Evolutionary conservation across 2,329 filamentous ascomycete genomes (phyloP), one percentile per base, ranked within the genome.

Genomic region (Cladophialophora yegresii): DNA sequence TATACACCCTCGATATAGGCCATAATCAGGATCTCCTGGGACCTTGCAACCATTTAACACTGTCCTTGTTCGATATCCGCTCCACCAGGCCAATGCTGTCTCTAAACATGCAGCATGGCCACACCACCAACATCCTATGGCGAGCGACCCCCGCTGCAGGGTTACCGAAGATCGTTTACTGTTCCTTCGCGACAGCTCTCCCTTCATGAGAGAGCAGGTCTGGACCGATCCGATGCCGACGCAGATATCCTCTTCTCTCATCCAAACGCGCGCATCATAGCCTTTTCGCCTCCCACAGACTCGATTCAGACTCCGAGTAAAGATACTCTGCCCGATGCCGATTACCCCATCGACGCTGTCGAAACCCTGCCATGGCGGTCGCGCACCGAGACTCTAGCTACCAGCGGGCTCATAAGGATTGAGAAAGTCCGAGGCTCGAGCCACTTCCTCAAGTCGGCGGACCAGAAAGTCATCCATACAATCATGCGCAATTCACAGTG

Each of bases 401-500:
- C 92, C 64, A 84, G 91, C 85, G 92, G 92, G 1, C 84, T 87
- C 1, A 84, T 97, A 65, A 85, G 89, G 68, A 91, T 97, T 68
- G 96, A 97, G 75, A 88, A 90, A 72, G 89, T 95, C 36, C 90
- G 90, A 7, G 90, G 91, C 22, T 91, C 91, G 9, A 91, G 95
- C 16, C 90, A 91, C 12, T 97, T 96, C 72, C 82, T 97, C 9
- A 93, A 90, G 76, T 96, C 92, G 68, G 62, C 64, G 16, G 68
- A 69, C 12, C 91, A 91, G 65, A 87, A 86, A 61, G 88, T 93
- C 16, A 83, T 96, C 20, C 91, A 95, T 72, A 90, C 93, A 10
- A 95, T 97, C 67, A 79, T 97, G 58, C 91, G 91, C 26, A 91
- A 91, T 75, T 96, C 92, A 64, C 92, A 96, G 77, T 96, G 90